Conservation (phyloP, 345 rosid genomes). For the Combretum micranthum region DNA sequence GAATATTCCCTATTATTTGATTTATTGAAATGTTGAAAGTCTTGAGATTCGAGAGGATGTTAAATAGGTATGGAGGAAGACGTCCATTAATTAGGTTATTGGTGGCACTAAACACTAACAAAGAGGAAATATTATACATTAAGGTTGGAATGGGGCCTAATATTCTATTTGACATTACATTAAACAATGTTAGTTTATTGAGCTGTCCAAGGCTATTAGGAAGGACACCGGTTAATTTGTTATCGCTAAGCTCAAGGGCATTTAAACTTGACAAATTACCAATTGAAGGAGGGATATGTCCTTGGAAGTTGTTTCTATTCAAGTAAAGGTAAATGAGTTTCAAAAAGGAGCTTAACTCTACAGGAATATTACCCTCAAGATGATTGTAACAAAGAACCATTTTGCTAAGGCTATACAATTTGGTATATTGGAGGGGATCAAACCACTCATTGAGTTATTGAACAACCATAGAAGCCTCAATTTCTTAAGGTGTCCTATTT, state of each 20-base stretch:
- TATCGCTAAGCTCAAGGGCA: background rate
- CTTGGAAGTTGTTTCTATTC: background rate
- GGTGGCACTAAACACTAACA: slow-evolving; percentile 7
- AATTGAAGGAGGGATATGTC: slow-evolving; percentile 12
- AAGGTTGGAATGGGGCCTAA: slow-evolving; percentile 22
- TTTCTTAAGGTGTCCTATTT: background rate
- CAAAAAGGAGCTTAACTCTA: too few species aligned
- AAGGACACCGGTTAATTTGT: slow-evolving; percentile 17
- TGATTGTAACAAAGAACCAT: slow-evolving; percentile 9
- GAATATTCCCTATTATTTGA: background rate
- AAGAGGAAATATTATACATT: slow-evolving; percentile 23
- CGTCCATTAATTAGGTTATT: slow-evolving; percentile 20
- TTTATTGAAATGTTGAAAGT: background rate
- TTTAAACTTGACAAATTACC: too few species aligned
- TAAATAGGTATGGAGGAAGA: too few species aligned
- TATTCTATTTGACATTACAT: slow-evolving; percentile 18
- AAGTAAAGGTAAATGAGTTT: background rate
- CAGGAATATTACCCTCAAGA: slow-evolving; percentile 8
- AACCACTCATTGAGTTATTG: slow-evolving; percentile 11
- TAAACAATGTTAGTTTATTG: slow-evolving; percentile 11
- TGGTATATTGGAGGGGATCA: slow-evolving; percentile 14
- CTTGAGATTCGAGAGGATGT: slow-evolving; percentile 4
- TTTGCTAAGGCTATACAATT: slow-evolving; percentile 6
- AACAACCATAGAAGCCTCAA: too few species aligned
- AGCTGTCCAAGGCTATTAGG: slow-evolving; percentile 16